Conservation (phyloP, 1,284 basidiomycete genomes). For the Cryptococcus neoformans region DNA sequence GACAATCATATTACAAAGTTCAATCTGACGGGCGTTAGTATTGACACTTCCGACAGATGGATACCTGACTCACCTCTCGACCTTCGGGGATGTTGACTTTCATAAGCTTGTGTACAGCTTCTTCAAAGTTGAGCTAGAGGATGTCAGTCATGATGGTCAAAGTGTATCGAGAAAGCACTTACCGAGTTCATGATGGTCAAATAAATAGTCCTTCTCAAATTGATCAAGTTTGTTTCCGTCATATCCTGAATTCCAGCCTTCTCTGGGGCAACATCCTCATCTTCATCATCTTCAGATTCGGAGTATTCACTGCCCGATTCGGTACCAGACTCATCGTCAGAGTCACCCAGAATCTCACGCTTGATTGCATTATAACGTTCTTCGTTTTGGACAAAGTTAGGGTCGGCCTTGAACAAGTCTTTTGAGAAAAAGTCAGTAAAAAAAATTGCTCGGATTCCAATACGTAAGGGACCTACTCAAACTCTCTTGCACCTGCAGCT, state of each 20-base stretch:
- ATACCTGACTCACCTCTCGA: conserved; percentile 67
- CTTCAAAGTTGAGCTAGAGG: conserved; percentile 79
- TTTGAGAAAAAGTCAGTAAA: conserved; percentile 1
- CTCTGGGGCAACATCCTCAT: conserved; percentile 61
- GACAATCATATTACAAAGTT: conserved; percentile 97
- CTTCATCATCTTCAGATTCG: conserved; percentile 64
- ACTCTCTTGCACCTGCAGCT: conserved; percentile 89
- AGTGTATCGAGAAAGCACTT: conserved; percentile 10
- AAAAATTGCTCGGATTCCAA: neutral
- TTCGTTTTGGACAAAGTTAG: conserved; percentile 86
- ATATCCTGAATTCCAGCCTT: conserved; percentile 90
- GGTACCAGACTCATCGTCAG: conserved; percentile 51
- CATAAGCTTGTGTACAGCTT: conserved; percentile 96
- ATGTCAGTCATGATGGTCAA: neutral
- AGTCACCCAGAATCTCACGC: conserved; percentile 81
- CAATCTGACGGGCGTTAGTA: conserved; percentile 59
- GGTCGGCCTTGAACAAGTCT: conserved; percentile 96
- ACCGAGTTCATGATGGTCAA: conserved; percentile 95
- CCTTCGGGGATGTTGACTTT: conserved; percentile 90
- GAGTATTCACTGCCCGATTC: conserved; percentile 70
- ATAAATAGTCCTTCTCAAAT: conserved; percentile 90
- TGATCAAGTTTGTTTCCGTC: conserved; percentile 94
- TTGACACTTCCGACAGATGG: neutral
- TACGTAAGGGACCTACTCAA: conserved; percentile 63
- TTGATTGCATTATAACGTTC: conserved; percentile 91